Evolutionary conservation across 208 protist genomes (phyloP), one percentile per base, ranked within the genome.

Genomic region (Acanthamoeba lugdunensis): DNA sequence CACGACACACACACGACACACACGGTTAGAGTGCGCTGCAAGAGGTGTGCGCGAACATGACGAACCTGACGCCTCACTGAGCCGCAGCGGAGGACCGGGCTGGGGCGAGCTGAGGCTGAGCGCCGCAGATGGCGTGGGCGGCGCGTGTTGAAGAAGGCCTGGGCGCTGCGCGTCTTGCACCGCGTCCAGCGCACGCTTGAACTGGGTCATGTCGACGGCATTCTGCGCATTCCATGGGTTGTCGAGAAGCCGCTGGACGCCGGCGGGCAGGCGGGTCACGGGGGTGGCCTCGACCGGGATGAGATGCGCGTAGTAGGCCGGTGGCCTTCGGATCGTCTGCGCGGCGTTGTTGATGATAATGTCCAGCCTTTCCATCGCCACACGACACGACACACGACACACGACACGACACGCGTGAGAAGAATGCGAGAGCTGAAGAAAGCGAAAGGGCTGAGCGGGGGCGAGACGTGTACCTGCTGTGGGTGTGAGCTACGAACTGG

Each of bases 231-330:
- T 79, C 71, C 71, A 79, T 5, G 28, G 13, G 71, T 79, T 79
- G 71, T 79, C 71, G 16, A 79, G 7, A 9, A 79, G 71, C 4
- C 21, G 28, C 5, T 79, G 71, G 14, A 79, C 33, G 71, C 7
- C 71, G 28, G 71, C 7, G 28, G 71, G 71, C 37, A 79, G 37
- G 13, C 28, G 37, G 8, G 21, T 2, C 13, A 25, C 23, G 16
- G 85, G 56, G 67, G 33, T 63, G n/a, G 56, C 28, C 84, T 96
- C 95, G 69, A 18, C 18, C 18, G 23, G 67, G 13, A 97, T 37
- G 16, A 99, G 96, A 98, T 99, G 73, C 96, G 94, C 82, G 98
- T 96, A 69, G 98, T 98, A n/a, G 98, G 97, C 5, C 97, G 96
- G 56, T 99, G 98, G n/a, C 98, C 99, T 82, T 0, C 77, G 77